Base-by-base conservation (phyloP, 2,329 filamentous ascomycete genomes). In the Botrytis pseudocinerea region DNA sequence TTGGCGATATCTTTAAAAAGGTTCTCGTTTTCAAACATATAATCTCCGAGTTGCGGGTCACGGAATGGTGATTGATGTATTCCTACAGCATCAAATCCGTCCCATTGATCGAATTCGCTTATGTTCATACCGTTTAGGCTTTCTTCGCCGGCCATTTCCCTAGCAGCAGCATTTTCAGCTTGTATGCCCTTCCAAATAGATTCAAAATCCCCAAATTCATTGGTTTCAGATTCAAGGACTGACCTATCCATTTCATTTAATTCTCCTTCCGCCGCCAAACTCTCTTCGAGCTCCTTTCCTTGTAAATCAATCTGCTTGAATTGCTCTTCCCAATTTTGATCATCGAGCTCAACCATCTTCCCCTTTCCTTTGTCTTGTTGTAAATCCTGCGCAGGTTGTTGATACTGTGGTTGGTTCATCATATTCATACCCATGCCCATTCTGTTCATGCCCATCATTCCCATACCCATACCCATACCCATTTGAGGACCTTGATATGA, bases 11-110 rank as follows among this genome's bases (percentile, higher is more conserved):
- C 89, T 76, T 90, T 87, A 86, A 97, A 98, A 38, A 96, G 87
- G 82, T 99, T 99, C 76, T 97, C 93, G 79, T 95, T 90, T 83
- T 99, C 96, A 79, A 98, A 99, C 80, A 97, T 89, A 82, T 99
- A 99, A 76, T 94, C 91, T 77, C 96, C 95, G 74, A 97, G 85
- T 73, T 92, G 87, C 22, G 94, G 93, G 80, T 97, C 94, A 72
- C 88, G 85, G 81, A 92, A 88, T 66, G 87, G 73, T 85, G 77
- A 87, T 84, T 76, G 74, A 84, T 92, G 92, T 76, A 91, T 91
- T 80, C 91, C 90, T 74, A 91, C 81, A 62, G 86, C 87, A 82
- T 94, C 91, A 81, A 95, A 93, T 78, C 85, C 88, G 75, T 91
- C 89, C 93, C 93, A 97, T 78, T 95, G 91, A 76, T 93, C 90